These are phyloP conservation scores for Olyra latifolia DNA, from an alignment of 176 grass and related monocot genomes.

Conservation along the genomic window DNA sequence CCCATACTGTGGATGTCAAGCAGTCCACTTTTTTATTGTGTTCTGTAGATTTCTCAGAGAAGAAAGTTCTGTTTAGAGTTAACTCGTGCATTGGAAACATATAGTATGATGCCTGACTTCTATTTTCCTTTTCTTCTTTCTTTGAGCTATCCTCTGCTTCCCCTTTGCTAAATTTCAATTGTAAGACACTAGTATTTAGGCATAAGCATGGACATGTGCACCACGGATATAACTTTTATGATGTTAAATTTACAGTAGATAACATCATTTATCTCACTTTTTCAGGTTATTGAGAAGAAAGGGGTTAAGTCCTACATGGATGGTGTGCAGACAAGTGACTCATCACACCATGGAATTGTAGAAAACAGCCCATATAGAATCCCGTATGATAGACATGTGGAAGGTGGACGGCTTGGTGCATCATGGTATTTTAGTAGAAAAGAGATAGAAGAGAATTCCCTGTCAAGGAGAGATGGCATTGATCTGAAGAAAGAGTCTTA, in stretches of 20 bases:
- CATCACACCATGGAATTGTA: conserved; percentile 54
- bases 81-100: not conserved
- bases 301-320: conserved; percentile 34
- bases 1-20: not conserved
- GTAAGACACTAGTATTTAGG: not conserved
- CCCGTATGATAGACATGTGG: conserved; percentile 39
- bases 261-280: conserved; percentile 20
- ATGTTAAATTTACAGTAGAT: conserved; percentile 22
- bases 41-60: not conserved
- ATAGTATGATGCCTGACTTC: not conserved
- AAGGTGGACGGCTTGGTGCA: conserved; percentile 50
- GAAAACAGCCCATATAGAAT: conserved; percentile 69
- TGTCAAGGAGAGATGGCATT: conserved; percentile 73
- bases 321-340: conserved; percentile 46
- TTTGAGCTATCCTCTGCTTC: not conserved
- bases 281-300: conserved; percentile 31
- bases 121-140: not conserved
- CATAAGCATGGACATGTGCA: not conserved
- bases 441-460: conserved; percentile 87
- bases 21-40: not conserved
- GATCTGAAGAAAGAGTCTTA: conserved; percentile 86
- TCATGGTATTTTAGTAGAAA: conserved; percentile 96
- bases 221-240: not conserved
- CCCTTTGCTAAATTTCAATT: not conserved
- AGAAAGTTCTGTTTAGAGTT: not conserved